These are phyloP conservation scores for Exophiala phaeomuriformis DNA, from an alignment of 2,329 filamentous ascomycete genomes.

Conservation along the genomic window DNA sequence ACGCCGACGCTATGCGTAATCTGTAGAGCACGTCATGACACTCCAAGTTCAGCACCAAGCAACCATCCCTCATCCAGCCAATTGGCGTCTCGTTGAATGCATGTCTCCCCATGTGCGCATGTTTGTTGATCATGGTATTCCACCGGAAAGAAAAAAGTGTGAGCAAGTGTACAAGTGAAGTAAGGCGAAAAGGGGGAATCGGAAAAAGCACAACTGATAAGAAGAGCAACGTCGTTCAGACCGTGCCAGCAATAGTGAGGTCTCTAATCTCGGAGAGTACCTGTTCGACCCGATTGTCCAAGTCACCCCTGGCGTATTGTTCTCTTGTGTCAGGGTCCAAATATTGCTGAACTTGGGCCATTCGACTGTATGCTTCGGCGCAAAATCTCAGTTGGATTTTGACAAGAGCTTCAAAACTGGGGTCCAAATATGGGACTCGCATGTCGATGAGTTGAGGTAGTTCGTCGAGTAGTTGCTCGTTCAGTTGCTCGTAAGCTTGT, in stretches of 20 bases:
- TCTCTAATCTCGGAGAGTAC: constrained; percentile 95
- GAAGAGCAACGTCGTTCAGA: constrained; percentile 33
- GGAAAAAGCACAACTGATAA: background rate
- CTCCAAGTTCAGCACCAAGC: background rate
- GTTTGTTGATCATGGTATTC: constrained; percentile 2
- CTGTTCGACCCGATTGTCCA: constrained; percentile 88
- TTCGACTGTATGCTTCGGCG: constrained; percentile 91
- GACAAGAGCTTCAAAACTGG: constrained; percentile 92
- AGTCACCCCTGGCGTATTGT: constrained; percentile 86
- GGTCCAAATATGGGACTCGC: constrained; percentile 92
- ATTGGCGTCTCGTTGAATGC: background rate
- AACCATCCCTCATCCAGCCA: constrained; percentile 10
- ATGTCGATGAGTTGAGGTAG: constrained; percentile 93
- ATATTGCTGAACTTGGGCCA: constrained; percentile 99
- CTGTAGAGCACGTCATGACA: constrained; percentile 6
- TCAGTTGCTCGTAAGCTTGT: constrained; percentile 88
- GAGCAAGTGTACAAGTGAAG: background rate
- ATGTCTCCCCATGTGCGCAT: background rate
- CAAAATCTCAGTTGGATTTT: constrained; percentile 98
- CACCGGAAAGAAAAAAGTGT: background rate
- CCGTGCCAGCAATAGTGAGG: constrained; percentile 79
- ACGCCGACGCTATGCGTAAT: constrained; percentile 20
- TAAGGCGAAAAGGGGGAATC: background rate
- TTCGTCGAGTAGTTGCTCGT: constrained; percentile 89
- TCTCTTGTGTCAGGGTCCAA: constrained; percentile 91